Base-by-base conservation (phyloP, 306 rosid genomes). In the Potentilla sterilis region DNA sequence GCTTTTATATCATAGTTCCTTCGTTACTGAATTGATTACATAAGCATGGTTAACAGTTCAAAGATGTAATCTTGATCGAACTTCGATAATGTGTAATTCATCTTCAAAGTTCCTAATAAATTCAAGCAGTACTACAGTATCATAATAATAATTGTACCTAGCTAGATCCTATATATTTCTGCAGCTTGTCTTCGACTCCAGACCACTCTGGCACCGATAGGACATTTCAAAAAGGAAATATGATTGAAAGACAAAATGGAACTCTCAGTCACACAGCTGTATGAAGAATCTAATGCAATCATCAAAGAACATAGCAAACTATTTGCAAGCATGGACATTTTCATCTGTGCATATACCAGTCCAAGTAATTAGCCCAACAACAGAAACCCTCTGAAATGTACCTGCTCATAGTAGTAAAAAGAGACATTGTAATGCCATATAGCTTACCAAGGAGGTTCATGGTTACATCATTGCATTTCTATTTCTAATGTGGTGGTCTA, bases 141-240 rank as follows among this genome's bases (percentile, higher is more conserved):
- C 44, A 32, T 21, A 16, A 9, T 38, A 46, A 66, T 22, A 41
- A 65, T 46, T 46, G 69, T 64, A 37, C 24, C 51, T 64, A 21
- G 49, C 70, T 72, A 40, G 65, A 18, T 28, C 19, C 43, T 62
- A 8, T 5, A 4, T 62, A 22, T 66, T 46, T 82, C 44, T 68
- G 79, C 78, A 51, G 66, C 57, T 51, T 69, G 59, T 75, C 81
- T 75, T 44, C 65, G 28, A 19, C 54, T 42, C 49, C 71, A 73
- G 71, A 38, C 49, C 69, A 37, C 59, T 67, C 48, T 61, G 52
- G 81, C 77, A 67, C 32, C 69, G 44, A 15, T 57, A 34, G 75
- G 57, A 38, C 40, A 40, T 63, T 8, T 47, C 69, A 22, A 21
- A 64, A 57, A 21, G 62, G 32, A 66, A 58, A 35, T 37, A 67